Evolutionary conservation across 257 asterid genomes (phyloP), one percentile per base, ranked within the genome.

Genomic region (Capsicum baccatum): DNA sequence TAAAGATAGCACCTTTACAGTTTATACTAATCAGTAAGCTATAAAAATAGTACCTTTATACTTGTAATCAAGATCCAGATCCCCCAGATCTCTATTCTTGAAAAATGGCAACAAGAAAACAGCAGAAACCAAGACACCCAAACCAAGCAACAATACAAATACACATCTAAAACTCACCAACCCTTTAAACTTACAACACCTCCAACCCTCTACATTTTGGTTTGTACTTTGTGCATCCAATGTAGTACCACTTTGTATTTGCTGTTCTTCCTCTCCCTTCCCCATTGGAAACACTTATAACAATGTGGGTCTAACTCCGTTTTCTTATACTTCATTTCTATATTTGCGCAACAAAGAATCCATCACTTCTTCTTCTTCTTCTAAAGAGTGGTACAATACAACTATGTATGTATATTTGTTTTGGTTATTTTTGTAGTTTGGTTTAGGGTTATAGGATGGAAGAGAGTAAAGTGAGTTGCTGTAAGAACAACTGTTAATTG

Each of bases 71-170:
- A 93, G 98, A 94, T 94, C 97, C 93, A 87, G 92, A 92, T 90
- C 91, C 86, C 83, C 86, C 15, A 55, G 91, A 89, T 89, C 89
- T 79, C 92, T 87, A 85, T 71, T 79, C 54, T 70, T 92, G 84
- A 92, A 92, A 83, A 91, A 83, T 68, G 98, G 98, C 88, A 92
- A 88, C 95, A 91, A 92, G 86, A 93, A 95, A 71, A 93, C 55
- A 87, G 95, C 96, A 81, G 97, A 92, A 52, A 92, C 70, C 62
- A 92, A 85, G 83, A 93, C 96, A 19, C 90, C 97, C 80, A 91
- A 83, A 54, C 97, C 92, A 83, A 95, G 88, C 55, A 93, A 63
- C 86, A 93, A 78, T 84, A 86, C 92, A 86, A 90, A 62, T 79
- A 91, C 91, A 83, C 98, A 95, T 88, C 92, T 92, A 80, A 91